Percentiles rank a stretch among this genome's conserved stretches.
These are phyloP conservation scores for Fusarium dimerum DNA, from an alignment of 2,329 filamentous ascomycete species.

Conservation along the genomic window DNA sequence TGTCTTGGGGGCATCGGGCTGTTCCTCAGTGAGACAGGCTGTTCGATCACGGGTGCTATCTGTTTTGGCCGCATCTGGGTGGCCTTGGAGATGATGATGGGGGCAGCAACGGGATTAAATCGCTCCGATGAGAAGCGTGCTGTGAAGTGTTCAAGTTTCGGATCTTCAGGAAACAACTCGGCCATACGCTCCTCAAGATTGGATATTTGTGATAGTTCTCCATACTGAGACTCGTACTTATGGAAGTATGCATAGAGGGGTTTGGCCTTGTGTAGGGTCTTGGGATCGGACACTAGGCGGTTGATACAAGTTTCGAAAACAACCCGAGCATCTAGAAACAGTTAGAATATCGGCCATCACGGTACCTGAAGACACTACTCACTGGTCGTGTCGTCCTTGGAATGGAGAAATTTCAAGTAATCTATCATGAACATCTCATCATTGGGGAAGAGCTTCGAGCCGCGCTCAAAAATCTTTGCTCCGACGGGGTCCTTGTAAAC, in stretches of 20 bases:
- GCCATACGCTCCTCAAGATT: slow-evolving; percentile 92
- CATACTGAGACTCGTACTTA: slow-evolving; percentile 91
- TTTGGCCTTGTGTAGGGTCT: slow-evolving; percentile 74
- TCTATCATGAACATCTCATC: slow-evolving; percentile 93
- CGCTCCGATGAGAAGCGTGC: slow-evolving; percentile 69
- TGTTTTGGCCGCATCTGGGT: slow-evolving; percentile 72
- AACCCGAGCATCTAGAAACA: slow-evolving; percentile 76
- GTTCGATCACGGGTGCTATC: slow-evolving; percentile 56
- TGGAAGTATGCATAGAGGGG: slow-evolving; percentile 90
- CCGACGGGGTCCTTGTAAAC: slow-evolving; percentile 94
- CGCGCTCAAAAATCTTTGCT: slow-evolving; percentile 93
- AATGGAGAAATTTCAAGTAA: slow-evolving; percentile 92
- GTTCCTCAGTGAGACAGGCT: slow-evolving; percentile 45
- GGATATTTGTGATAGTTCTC: slow-evolving; percentile 85
- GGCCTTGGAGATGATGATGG: slow-evolving; percentile 78
- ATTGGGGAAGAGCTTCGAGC: slow-evolving; percentile 88
- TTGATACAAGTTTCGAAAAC: slow-evolving; percentile 95
- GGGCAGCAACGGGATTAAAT: slow-evolving; percentile 82
- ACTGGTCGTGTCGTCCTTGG: slow-evolving; percentile 92
- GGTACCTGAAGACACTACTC: slow-evolving; percentile 41
- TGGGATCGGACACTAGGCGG: slow-evolving; percentile 75
- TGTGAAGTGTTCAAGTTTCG: slow-evolving; percentile 72
- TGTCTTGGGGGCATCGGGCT: slow-evolving; percentile 42
- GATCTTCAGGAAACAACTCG: slow-evolving; percentile 89
- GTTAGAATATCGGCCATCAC: not conserved